These are phyloP conservation scores for Cyberlindnera galapagoensis DNA, from an alignment of 805 yeast species.

Conservation along the genomic window DNA sequence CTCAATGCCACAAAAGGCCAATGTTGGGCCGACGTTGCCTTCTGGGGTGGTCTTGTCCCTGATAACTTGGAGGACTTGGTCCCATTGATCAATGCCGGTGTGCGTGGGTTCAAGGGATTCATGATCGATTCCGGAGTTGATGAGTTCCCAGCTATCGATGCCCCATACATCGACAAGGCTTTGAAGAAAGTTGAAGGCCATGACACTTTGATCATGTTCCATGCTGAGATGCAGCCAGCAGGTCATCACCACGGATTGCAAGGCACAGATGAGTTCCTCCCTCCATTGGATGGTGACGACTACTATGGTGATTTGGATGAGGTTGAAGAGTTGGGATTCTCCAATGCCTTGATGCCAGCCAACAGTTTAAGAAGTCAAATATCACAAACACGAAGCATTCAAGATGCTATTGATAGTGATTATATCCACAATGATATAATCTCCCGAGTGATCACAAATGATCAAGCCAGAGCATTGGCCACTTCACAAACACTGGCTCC, in stretches of 20 bases:
- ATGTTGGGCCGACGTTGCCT: conserved; percentile 89
- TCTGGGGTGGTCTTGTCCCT: conserved; percentile 96
- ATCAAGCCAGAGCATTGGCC: conserved; percentile 48
- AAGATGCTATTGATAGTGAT: conserved; percentile 3
- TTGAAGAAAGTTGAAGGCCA: conserved; percentile 54
- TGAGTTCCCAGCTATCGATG: conserved; percentile 80
- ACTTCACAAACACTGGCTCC: conserved; percentile 50
- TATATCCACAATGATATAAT: conserved; percentile 4
- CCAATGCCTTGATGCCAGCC: conserved; percentile 1
- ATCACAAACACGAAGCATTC: conserved; percentile 5
- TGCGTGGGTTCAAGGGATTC: conserved; percentile 90
- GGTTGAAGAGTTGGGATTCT: conserved; percentile 19
- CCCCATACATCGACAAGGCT: conserved; percentile 59
- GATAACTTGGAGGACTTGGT: conserved; percentile 59
- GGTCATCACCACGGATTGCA: conserved; percentile 25
- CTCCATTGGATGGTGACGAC: too few relatives aligned
- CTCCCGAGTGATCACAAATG: conserved; percentile 31
- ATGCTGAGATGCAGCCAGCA: conserved; percentile 78
- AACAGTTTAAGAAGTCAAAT: conserved; percentile 5
- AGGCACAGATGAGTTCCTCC: conserved; percentile 4
- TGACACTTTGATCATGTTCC: conserved; percentile 79
- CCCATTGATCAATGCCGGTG: conserved; percentile 80
- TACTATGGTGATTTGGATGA: conserved; percentile 13
- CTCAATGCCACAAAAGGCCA: conserved; percentile 73
- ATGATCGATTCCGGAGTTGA: conserved; percentile 94